phyloP scores from a whole-genome alignment of 2,329 filamentous ascomycete genomes.

The Phaeosphaeriaceae sp. region DNA sequence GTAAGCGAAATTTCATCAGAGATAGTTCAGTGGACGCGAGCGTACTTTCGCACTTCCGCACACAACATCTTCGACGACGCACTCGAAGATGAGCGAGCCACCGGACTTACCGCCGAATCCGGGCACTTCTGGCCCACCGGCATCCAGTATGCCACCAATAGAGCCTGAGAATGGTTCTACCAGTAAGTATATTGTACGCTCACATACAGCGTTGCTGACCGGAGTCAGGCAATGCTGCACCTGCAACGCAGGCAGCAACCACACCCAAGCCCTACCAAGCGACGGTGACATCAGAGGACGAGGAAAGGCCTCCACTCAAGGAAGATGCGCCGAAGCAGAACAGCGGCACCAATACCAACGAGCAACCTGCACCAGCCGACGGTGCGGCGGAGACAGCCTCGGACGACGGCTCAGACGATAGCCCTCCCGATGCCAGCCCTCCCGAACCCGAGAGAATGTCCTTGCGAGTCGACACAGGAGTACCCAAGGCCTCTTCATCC shows the following conservation, averaged over 20 bases:
- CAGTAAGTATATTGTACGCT: background rate
- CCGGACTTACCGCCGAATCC: background rate
- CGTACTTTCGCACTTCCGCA: background rate
- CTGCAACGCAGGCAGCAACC: background rate
- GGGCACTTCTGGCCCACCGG: background rate
- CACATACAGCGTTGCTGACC: no score
- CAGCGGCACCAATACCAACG: background rate
- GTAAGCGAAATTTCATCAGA: background rate
- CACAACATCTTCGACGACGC: background rate
- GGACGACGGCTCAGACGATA: background rate
- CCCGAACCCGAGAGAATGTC: background rate
- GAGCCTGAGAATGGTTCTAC: background rate
- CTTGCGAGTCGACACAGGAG: background rate
- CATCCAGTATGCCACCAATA: background rate
- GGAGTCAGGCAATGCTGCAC: background rate
- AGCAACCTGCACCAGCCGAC: background rate
- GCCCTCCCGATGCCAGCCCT: no score
- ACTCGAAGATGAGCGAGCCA: background rate
- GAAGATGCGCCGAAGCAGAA: background rate
- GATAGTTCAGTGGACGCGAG: background rate
- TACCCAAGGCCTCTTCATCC: background rate
- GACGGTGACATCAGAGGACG: background rate
- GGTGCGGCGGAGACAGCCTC: background rate
- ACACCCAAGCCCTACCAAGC: background rate
- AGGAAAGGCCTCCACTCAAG: background rate